A percentile compares a stretch with the other conserved stretches of the same genome.
Evolutionary conservation across 257 asterid species (phyloP).

Genomic region (Agastache rugosa): DNA sequence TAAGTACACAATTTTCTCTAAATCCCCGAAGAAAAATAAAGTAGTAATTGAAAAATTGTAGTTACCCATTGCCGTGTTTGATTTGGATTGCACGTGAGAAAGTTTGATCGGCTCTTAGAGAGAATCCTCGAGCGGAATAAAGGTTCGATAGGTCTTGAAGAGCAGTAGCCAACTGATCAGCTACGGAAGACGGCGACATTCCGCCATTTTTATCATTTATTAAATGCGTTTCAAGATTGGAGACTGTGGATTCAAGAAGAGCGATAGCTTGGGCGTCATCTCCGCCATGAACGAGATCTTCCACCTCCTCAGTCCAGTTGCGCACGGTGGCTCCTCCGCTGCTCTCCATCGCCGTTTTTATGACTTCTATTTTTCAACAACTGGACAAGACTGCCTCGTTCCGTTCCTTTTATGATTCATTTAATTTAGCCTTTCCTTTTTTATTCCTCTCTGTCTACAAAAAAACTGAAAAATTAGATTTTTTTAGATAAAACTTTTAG

Average conservation of each 20-base stretch:
- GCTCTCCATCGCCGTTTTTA: conserved; percentile 43
- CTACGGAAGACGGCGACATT: conserved; percentile 29
- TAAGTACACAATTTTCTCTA: neutral
- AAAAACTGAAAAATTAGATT: no score
- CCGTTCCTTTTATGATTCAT: neutral
- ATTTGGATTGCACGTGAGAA: conserved; percentile 61
- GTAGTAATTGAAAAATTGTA: neutral
- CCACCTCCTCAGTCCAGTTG: conserved; percentile 82
- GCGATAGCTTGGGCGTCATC: conserved; percentile 60
- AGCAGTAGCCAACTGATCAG: conserved; percentile 55
- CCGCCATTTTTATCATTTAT: conserved; percentile 19
- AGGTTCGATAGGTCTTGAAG: conserved; percentile 75
- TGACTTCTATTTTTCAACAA: neutral
- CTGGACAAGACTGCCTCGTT: neutral
- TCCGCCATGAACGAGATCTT: conserved; percentile 67
- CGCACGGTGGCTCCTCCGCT: conserved; percentile 47
- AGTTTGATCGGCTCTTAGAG: conserved; percentile 67
- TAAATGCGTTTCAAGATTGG: conserved; percentile 55
- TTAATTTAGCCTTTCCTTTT: neutral
- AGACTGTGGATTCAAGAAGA: conserved; percentile 59
- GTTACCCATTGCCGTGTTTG: conserved; percentile 57
- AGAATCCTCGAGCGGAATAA: conserved; percentile 62
- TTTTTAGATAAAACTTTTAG: no score
- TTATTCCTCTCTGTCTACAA: neutral
- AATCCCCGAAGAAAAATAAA: neutral